Evolutionary conservation across 495 filamentous ascomycete species (phyloP), one percentile per base, ranked within the genome.

Genomic region (Penicillium soppii): DNA sequence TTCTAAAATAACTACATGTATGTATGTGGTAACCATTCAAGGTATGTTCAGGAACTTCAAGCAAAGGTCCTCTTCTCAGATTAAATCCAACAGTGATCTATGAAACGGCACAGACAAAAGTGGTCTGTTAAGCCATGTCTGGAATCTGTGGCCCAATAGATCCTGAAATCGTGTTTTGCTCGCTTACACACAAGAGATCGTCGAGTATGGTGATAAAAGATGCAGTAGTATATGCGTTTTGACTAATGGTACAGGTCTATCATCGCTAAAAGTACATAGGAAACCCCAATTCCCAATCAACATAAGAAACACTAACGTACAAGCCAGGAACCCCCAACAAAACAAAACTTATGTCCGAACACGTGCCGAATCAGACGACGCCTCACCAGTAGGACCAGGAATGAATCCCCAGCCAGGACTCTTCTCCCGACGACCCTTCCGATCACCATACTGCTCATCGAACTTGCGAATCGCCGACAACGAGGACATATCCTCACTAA

Each of bases 391-490:
- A 19, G 33, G 52, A 4, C 61, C 58, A 15, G 70, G 60, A 30
- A 57, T 66, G 51, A 77, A 77, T 22, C 74, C 74, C 73, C 72
- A 77, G 4, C 67, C 68, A 26, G 65, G 50, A 23, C 63, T 67
- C 69, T 82, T 88, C 73, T 84, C 85, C 59, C 80, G 79, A 59
- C 80, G 80, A 5, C 84, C 82, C 43, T 84, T 89, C n/a, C 87
- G 82, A 72, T 97, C 92, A 17, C 94, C 94, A 69, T 89, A 98
- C 63, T 92, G 89, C 73, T 95, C 90, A 64, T 98, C 95, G 67
- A 97, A 98, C 73, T 96, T 95, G 44, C 88, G 76, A 54, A 98
- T 96, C 19, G 89, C 89, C 47, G 80, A 78, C 46, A 98, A 71
- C 27, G 81, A 88, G 29, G 85, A 78, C 94, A 97, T 98, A 57